These are phyloP conservation scores for Aquilaria yunnanensis DNA, from an alignment of 345 rosid genomes.

Conservation along the genomic window DNA sequence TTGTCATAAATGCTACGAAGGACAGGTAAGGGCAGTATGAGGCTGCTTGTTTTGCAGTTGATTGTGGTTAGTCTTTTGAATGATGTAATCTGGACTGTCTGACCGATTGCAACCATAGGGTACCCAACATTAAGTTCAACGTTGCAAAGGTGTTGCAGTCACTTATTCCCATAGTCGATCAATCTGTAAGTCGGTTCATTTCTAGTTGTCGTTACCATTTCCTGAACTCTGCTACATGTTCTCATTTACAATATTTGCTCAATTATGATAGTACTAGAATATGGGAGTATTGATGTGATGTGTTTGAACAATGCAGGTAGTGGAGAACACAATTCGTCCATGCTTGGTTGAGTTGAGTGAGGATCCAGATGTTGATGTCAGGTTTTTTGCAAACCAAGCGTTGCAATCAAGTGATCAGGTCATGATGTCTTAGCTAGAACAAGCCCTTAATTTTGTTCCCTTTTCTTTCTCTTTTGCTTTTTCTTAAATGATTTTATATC, in stretches of 20 bases:
- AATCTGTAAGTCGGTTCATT: constrained; percentile 49
- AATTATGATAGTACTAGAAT: not conserved
- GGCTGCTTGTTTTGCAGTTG: not conserved
- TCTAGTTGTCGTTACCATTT: not conserved
- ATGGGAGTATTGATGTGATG: not conserved
- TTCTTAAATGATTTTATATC: not conserved
- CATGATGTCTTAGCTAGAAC: constrained; percentile 49
- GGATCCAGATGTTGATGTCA: constrained; percentile 79
- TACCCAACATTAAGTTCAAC: constrained; percentile 94
- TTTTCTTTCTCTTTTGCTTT: not conserved
- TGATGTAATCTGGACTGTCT: not conserved
- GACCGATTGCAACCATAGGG: constrained; percentile 36
- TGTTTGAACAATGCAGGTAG: constrained; percentile 40
- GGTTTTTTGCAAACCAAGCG: constrained; percentile 63
- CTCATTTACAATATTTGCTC: too few relatives aligned
- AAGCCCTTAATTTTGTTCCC: not conserved
- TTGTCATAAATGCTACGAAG: constrained; percentile 69
- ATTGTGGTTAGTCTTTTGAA: not conserved
- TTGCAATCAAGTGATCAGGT: constrained; percentile 48
- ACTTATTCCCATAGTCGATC: constrained; percentile 74
- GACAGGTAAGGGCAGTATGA: constrained; percentile 48
- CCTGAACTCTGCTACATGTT: not conserved
- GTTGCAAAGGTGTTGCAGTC: constrained; percentile 96
- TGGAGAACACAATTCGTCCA: constrained; percentile 60
- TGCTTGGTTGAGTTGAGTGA: constrained; percentile 63